A percentile compares a stretch with the other conserved stretches of the same genome.
Evolutionary conservation across 2,329 filamentous ascomycete species (phyloP).

Genomic region (Zarea fungicola): DNA sequence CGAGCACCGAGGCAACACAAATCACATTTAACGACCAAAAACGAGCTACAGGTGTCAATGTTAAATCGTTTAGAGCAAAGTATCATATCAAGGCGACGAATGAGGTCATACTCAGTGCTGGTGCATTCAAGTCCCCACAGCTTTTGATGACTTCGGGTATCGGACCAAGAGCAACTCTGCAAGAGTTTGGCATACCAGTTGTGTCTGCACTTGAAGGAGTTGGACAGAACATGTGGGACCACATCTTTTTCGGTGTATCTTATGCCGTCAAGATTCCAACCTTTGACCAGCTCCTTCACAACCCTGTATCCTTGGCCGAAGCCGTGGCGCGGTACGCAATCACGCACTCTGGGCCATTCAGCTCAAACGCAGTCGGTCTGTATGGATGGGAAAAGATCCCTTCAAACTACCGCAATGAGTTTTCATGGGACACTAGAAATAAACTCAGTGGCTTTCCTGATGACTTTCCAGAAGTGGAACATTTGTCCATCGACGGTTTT

Average conservation of each 20-base stretch:
- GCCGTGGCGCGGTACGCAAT: neutral
- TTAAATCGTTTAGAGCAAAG: conserved; percentile 20
- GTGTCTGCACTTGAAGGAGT: neutral
- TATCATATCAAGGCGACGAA: conserved; percentile 16
- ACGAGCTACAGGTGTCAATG: conserved; percentile 35
- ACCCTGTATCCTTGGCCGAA: neutral
- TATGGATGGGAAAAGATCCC: conserved; percentile 9
- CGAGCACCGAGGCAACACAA: conserved; percentile 36
- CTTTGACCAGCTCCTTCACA: neutral
- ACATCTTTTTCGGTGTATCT: conserved; percentile 11
- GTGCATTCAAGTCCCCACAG: conserved; percentile 29
- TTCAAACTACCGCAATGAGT: neutral
- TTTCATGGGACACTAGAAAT: neutral
- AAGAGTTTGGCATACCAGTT: conserved; percentile 35
- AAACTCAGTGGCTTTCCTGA: neutral
- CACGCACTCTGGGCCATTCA: neutral
- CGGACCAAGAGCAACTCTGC: conserved; percentile 26
- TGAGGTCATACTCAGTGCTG: conserved; percentile 15
- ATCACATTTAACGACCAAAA: conserved; percentile 38
- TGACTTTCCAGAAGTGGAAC: conserved; percentile 10
- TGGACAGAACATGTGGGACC: conserved; percentile 5
- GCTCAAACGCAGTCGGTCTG: neutral
- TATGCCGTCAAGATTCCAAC: conserved; percentile 11
- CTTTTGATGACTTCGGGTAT: conserved; percentile 33
- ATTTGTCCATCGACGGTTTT: neutral